Evolutionary conservation across 345 rosid species (phyloP), one percentile per base, ranked within the genome.

Genomic region (Carallia pectinifolia): DNA sequence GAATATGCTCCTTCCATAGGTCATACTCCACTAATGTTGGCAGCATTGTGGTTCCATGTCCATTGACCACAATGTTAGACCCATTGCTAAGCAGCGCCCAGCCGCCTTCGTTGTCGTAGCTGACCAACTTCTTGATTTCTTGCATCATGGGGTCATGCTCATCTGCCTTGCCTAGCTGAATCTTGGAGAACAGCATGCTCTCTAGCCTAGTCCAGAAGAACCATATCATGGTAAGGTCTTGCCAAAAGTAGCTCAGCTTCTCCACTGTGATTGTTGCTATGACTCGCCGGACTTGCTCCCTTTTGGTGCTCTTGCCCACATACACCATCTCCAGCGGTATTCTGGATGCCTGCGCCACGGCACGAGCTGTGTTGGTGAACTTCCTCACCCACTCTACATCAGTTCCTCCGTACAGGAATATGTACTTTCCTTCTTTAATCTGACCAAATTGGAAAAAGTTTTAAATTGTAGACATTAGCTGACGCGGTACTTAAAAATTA

Each of bases 171-270:
- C 87, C 93, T 6, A 88, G 84, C 78, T 94, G 97, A 71, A 91
- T 86, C 83, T 91, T 91, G 73, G 97, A 91, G 85, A 85, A 91
- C 29, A 94, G 53, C 97, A 94, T 91, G 77, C 90, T 88, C 79
- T 94, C 90, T 0, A 94, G 75, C 69, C 98, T 80, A 31, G 88
- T 87, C 98, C 98, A 94, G 72, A 94, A 94, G 88, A 88, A 89
- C 98, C 97, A 91, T 55, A 94, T 85, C 86, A 88, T 75, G 9
- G 94, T 74, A 33, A 76, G 81, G 71, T 91, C 91, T 37, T 58
- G 65, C 93, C 95, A 94, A 75, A 52, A 63, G 69, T 86, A 61
- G 54, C 97, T 75, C 12, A 91, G 83, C 67, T 85, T 88, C 72
- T 89, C 94, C 1, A 23, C 62, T 0, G 38, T 70, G 69, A 93